Evolutionary conservation across 441 rosid species (phyloP), one percentile per base, ranked within the genome.

Genomic region (Croton setiger): DNA sequence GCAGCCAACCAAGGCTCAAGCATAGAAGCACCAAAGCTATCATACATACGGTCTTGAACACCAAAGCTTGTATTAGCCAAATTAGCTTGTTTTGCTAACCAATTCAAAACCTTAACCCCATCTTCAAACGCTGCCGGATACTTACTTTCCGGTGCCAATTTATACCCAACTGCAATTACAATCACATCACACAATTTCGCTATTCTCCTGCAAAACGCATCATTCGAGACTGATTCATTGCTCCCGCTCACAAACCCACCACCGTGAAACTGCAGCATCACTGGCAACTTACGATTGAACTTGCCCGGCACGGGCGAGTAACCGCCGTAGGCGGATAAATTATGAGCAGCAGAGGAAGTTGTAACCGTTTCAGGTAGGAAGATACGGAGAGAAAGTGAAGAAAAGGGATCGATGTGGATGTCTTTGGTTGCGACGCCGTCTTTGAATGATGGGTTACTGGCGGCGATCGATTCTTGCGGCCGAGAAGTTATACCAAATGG

Each of bases 1-100:
- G 97, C 89, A 18, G 97, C 97, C 48, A 95, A 66, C 99, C 99
- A 95, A 13, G 98, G 99, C 74, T 95, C 99, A 55, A 92, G 93
- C 98, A 92, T 84, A 5, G 97, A 88, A 67, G 96, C 92, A 58
- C 99, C 99, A 62, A 94, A 90, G 3, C 89, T 76, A 77, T 94
- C 95, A 8, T 79, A 86, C 41, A 90, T 85, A n/a, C 90, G 86
- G 20, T 90, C 78, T 47, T 86, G 81, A 70, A 72, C 75, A 43
- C 82, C 87, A 5, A 86, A 85, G 73, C 84, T 91, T 57, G 87
- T 78, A 77, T 81, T 93, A 0, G 89, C 92, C 74, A 93, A 79
- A 81, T 88, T 89, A n/a, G 93, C 92, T 74, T 93, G 98, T 77
- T 91, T 93, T 59, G 85, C 95, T 45, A 93, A 57, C 98, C 98